Base-by-base conservation (phyloP, 495 filamentous ascomycete genomes). In the Hyaloscypha hepaticicola region DNA sequence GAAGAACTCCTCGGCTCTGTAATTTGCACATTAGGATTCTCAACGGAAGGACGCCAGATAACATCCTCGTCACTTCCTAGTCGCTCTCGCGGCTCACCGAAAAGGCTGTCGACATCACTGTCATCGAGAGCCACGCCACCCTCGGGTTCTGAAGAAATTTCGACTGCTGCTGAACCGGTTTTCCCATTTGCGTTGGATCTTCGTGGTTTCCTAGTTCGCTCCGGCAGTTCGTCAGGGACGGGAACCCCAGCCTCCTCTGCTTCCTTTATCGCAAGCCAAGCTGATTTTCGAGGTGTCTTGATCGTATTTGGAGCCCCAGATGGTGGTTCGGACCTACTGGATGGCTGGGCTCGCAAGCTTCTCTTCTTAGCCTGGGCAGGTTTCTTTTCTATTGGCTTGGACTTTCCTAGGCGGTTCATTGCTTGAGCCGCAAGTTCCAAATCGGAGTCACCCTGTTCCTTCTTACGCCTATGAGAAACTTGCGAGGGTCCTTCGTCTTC, bases 221-320 rank as follows among this genome's bases (percentile, higher is more conserved):
- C 61, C 50, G 59, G 59, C 26, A 67, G 16, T 27, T 67, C 65
- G 1, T 25, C 22, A 11, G 59, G 58, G 31, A 52, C 53, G 11
- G 28, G 41, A 9, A 19, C 33, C 11, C 45, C 61, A 19, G 16
- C n/a, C 12, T 67, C 64, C 28, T 58, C 25, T 33, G 65, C 68
- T 38, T 61, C 58, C 31, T 70, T 70, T 53, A 64, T 58, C 31
- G 65, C 50, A 38, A 68, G 65, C 69, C 69, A 68, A 5, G 58
- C 62, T 16, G 65, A 68, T 50, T 65, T 63, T 53, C 65, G 52
- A 33, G 67, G 67, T 11, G 59, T 51, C 52, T 65, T 68, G 14
- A 58, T 57, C 22, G 56, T 41, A 25, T 63, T 63, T 19, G 62
- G 45, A 1, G 62, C 28, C 5, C 59, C 28, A 0, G 24, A 4